Evolutionary conservation across 106 monocot species (phyloP), one percentile per base, ranked within the genome.

Genomic region (Vanilla planifolia): DNA sequence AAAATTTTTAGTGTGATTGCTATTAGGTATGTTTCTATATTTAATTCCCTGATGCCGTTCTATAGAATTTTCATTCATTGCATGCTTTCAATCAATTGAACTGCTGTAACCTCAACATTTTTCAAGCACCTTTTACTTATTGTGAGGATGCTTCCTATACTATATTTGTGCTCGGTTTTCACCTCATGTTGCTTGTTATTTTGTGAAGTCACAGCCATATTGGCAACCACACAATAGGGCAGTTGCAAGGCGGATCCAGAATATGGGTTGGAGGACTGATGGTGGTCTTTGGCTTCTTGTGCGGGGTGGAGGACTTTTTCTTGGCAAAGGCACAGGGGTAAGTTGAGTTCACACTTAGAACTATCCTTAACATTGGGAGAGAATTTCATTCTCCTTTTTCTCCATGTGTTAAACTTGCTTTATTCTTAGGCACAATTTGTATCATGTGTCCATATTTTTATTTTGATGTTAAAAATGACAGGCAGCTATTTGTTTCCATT

Each of bases 261-360:
- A 90, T 65, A 95, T 95, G 95, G 95, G 95, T 33, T 95, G 95
- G 95, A 89, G 94, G 55, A 83, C 94, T 66, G 94, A 94, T 86
- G 94, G 94, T 67, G 94, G 94, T 3, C 89, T 94, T 75, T 94
- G 95, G 95, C 78, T 90, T 67, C 83, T 88, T 65, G 88, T 80
- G 29, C 83, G 79, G 58, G 83, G 89, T 51, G 95, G 95, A 67
- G 95, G 95, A 25, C 89, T 95, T 65, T 95, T 69, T 72, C 86
- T 95, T 23, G 90, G 95, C 66, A 90, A 86, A 86, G 95, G 95
- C 77, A 84, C 78, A 17, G 95, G 90, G 73, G 95, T 89, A 77
- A 64, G 35, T 55, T 29, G 26, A 14, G 25, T 52, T 32, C 29
- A 53, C 53, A 8, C 30, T 30, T 53, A 26, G 26, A 52, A 2